Percentiles rank a stretch among this genome's conserved stretches.
Conservation (phyloP, 2,329 filamentous ascomycete species). For the Penicillium sp. region DNA sequence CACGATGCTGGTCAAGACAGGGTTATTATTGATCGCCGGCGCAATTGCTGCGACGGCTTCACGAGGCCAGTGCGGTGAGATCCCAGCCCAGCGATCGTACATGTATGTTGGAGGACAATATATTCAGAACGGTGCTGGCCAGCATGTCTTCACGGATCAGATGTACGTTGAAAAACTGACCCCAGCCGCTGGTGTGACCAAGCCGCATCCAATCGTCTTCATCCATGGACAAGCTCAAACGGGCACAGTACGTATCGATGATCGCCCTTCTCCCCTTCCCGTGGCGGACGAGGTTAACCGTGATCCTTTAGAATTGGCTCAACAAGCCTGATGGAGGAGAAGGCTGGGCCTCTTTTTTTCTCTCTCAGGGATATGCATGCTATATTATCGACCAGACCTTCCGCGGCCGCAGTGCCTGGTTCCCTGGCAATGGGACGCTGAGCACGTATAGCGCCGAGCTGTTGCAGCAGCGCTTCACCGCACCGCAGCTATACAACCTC, state of each 20-base stretch:
- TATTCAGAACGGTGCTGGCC: constrained; percentile 13
- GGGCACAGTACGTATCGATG: constrained; percentile 30
- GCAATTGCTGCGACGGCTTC: constrained; percentile 11
- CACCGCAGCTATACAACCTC: constrained; percentile 36
- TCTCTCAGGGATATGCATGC: constrained; percentile 49
- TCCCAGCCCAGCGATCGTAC: constrained; percentile 24
- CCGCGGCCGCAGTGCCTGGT: constrained; percentile 37
- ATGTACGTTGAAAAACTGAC: constrained; percentile 41
- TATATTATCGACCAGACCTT: constrained; percentile 48
- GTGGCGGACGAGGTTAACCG: constrained; percentile 1
- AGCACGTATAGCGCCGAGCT: constrained; percentile 27
- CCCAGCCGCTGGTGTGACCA: constrained; percentile 21
- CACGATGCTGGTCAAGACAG: constrained; percentile 14
- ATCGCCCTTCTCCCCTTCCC: neutral
- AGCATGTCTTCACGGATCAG: constrained; percentile 32
- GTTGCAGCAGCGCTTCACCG: constrained; percentile 35
- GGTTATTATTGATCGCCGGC: constrained; percentile 8
- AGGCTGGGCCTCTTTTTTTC: constrained; percentile 53
- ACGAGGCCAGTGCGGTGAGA: constrained; percentile 6
- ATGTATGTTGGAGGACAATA: constrained; percentile 36
- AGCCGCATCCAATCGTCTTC: constrained; percentile 36
- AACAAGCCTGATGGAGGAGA: constrained; percentile 52
- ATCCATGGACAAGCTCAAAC: constrained; percentile 36
- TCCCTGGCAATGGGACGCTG: constrained; percentile 22
- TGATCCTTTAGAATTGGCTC: constrained; percentile 41